These are phyloP conservation scores for Gymnopilus junonius DNA, from an alignment of 768 basidiomycete species.

Conservation along the genomic window DNA sequence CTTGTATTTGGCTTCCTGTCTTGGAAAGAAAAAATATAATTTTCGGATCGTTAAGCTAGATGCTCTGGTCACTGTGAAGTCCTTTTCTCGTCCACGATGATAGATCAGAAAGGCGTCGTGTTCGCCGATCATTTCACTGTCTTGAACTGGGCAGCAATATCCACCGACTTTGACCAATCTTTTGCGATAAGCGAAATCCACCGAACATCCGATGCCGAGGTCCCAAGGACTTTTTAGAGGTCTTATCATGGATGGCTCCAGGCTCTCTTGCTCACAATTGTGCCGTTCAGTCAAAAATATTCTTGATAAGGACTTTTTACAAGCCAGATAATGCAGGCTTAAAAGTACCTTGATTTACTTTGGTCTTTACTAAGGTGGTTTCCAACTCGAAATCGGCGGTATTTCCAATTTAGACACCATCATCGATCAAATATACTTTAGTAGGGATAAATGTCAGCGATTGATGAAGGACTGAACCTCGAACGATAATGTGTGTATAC, in stretches of 20 bases:
- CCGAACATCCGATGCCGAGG: conserved; percentile 1
- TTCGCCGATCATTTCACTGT: background rate
- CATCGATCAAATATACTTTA: too few relatives aligned
- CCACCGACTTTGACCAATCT: background rate
- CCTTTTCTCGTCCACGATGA: background rate
- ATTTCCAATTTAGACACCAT: too few relatives aligned
- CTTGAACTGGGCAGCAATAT: background rate
- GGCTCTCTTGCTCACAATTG: background rate
- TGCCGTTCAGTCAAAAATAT: background rate
- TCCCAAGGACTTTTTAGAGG: background rate
- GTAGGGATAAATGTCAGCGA: too few relatives aligned
- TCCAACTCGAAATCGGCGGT: too few relatives aligned
- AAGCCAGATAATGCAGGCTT: background rate
- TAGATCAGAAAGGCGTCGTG: background rate
- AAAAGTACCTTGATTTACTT: background rate
- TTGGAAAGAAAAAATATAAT: background rate
- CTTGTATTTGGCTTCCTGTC: background rate
- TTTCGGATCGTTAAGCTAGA: background rate
- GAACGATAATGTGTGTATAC: too few relatives aligned
- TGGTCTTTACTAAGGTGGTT: too few relatives aligned
- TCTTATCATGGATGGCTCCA: background rate
- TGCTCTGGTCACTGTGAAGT: background rate
- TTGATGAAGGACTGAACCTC: too few relatives aligned
- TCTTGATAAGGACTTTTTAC: background rate
- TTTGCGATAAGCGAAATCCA: background rate